Percentiles rank a stretch among this genome's conserved stretches.
phyloP scores from a whole-genome alignment of 75 land plant genomes.

The Adiantum capillusveneris region DNA sequence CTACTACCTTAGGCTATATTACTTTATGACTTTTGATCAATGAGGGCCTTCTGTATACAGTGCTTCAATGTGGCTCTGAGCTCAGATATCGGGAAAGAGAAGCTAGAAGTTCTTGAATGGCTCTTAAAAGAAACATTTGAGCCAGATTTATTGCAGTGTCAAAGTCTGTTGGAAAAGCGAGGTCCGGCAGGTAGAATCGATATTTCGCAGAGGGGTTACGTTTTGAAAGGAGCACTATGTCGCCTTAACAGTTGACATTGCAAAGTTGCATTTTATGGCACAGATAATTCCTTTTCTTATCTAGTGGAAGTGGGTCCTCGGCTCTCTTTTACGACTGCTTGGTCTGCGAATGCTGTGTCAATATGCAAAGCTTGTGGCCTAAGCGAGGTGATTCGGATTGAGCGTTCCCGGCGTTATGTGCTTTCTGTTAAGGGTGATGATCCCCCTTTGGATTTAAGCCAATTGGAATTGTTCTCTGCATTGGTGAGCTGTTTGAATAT shows the following conservation, averaged over 20 bases:
- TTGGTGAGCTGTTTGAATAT: no score
- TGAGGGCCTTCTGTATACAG: conserved; percentile 20
- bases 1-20: neutral
- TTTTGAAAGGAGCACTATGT: neutral
- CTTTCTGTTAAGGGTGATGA: conserved; percentile 45
- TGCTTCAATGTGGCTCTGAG: conserved; percentile 74
- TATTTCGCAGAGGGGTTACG: neutral
- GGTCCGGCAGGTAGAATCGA: conserved; percentile 1
- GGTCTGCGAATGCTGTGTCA: conserved; percentile 96
- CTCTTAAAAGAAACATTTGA: conserved; percentile 76
- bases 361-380: conserved; percentile 76
- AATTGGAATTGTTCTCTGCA: conserved; percentile 60
- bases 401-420: conserved; percentile 79
- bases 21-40: neutral
- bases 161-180: conserved; percentile 43
- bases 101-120: conserved; percentile 61
- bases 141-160: conserved; percentile 55
- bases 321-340: conserved; percentile 89
- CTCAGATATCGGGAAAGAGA: conserved; percentile 41
- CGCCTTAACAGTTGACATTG: neutral
- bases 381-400: conserved; percentile 71
- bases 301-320: conserved; percentile 93
- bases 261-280: neutral
- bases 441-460: conserved; percentile 30
- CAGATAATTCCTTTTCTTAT: conserved; percentile 15